Base-by-base conservation (phyloP, 2,329 filamentous ascomycete genomes). In the Coleophoma eucalyptorum region DNA sequence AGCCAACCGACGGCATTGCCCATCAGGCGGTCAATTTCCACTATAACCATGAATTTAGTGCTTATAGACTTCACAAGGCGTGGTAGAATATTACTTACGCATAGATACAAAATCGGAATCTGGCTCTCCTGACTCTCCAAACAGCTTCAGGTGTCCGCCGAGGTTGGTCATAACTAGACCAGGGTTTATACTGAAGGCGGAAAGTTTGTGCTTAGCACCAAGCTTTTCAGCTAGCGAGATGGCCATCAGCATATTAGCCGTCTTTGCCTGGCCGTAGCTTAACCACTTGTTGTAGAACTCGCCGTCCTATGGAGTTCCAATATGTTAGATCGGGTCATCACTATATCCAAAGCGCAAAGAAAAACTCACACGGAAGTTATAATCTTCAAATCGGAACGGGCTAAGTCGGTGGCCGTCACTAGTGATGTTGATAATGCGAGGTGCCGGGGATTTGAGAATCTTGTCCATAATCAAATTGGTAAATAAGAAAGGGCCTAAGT, bases 191-290 rank as follows among this genome's bases (percentile, higher is more conserved):
- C 20, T 33, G 26, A 43, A 46, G 11, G 26, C 15, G 5, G 38
- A 18, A 13, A 53, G 31, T 5, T 20, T 26, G 26, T 26, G 26
- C 13, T 21, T 34, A 3, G 35, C 32, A 15, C 46, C 43, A 16
- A 52, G 43, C n/a, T 44, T 48, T 15, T 40, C 37, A n/a, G 37
- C 37, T 4, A 40, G 15, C 19, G 37, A 65, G 53, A 72, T 74
- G 12, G 73, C 67, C 55, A 72, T 70, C 50, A 67, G 75, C 35
- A 77, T 70, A 52, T 73, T 75, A 10, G 75, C 73, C 0, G 67
- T 67, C 55, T 78, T 78, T 38, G 62, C 59, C 52, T 74, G 68
- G 0, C 66, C 72, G 55, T 78, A 78, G 2, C 69, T 64, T 2
- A 53, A 21, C 37, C 37, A 40, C 37, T 19, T 40, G 8, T 40